Conservation (phyloP, 2,329 filamentous ascomycete species). For the Xylogone sp. region DNA sequence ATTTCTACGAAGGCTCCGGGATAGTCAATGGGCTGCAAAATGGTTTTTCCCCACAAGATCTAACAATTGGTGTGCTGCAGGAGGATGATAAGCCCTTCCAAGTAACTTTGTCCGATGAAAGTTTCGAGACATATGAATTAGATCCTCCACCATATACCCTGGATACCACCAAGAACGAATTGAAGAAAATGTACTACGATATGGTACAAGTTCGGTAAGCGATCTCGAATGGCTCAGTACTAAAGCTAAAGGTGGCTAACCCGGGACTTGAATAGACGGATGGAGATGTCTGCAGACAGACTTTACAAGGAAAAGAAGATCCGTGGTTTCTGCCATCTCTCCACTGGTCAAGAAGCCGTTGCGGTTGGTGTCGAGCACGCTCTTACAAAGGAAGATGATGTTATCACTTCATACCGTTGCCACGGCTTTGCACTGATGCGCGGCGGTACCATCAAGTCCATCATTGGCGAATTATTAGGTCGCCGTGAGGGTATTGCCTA, state of each 20-base stretch:
- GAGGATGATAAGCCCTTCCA: constrained; percentile 92
- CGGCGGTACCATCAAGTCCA: constrained; percentile 81
- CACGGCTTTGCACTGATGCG: constrained; percentile 98
- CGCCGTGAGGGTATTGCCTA: constrained; percentile 95
- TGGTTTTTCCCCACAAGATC: background rate
- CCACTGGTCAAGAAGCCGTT: constrained; percentile 95
- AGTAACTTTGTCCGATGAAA: constrained; percentile 92
- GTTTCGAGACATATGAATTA: constrained; percentile 98
- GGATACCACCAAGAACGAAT: constrained; percentile 91
- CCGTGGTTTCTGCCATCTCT: constrained; percentile 98
- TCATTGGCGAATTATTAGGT: constrained; percentile 94
- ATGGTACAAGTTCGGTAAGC: constrained; percentile 91
- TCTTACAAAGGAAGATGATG: constrained; percentile 83
- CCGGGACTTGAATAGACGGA: constrained; percentile 60
- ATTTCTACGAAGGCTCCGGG: constrained; percentile 10
- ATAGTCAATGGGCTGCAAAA: background rate
- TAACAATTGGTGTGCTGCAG: constrained; percentile 39
- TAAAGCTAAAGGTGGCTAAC: background rate
- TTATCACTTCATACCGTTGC: constrained; percentile 98
- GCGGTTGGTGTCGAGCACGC: constrained; percentile 96
- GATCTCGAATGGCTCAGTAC: constrained; percentile 5
- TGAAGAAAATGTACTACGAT: constrained; percentile 98
- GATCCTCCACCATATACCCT: constrained; percentile 93
- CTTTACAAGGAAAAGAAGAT: constrained; percentile 99
- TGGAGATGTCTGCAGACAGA: constrained; percentile 99